Percentiles rank a stretch among this genome's conserved stretches.
phyloP scores from a whole-genome alignment of 2,329 filamentous ascomycete genomes.

The Delphinella strobiligena region DNA sequence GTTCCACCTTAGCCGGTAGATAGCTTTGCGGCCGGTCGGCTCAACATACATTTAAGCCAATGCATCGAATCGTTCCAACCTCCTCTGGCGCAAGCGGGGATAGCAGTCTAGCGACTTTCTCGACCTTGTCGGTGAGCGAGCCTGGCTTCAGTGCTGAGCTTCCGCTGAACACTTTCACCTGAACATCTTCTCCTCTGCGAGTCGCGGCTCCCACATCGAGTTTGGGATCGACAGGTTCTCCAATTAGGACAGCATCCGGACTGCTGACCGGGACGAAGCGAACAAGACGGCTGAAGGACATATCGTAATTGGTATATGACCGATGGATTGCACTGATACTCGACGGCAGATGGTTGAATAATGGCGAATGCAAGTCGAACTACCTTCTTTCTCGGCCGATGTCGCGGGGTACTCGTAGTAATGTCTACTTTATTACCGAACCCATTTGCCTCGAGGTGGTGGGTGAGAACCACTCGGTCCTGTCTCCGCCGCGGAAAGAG shows the following conservation, averaged over 20 bases:
- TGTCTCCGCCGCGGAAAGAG: neutral
- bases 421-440: no score
- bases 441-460: no score
- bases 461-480: neutral
- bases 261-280: slow-evolving; percentile 12
- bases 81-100: slow-evolving; percentile 38
- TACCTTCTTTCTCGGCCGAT: slow-evolving; percentile 6
- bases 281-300: slow-evolving; percentile 12
- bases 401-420: slow-evolving; percentile 6
- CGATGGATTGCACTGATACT: no score
- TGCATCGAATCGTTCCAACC: slow-evolving; percentile 46
- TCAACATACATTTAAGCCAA: slow-evolving; percentile 41
- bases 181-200: slow-evolving; percentile 43
- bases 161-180: slow-evolving; percentile 46
- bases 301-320: neutral
- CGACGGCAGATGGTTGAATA: no score
- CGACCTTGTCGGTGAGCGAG: slow-evolving; percentile 34
- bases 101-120: slow-evolving; percentile 35
- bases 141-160: slow-evolving; percentile 46
- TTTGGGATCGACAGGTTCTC: slow-evolving; percentile 24
- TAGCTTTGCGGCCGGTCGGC: neutral
- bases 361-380: no score
- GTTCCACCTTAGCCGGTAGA: no score
- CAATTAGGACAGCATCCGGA: slow-evolving; percentile 10
- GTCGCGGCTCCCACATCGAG: slow-evolving; percentile 48